Conservation (phyloP, 768 basidiomycete genomes). For the Guyanaporus albipodus region DNA sequence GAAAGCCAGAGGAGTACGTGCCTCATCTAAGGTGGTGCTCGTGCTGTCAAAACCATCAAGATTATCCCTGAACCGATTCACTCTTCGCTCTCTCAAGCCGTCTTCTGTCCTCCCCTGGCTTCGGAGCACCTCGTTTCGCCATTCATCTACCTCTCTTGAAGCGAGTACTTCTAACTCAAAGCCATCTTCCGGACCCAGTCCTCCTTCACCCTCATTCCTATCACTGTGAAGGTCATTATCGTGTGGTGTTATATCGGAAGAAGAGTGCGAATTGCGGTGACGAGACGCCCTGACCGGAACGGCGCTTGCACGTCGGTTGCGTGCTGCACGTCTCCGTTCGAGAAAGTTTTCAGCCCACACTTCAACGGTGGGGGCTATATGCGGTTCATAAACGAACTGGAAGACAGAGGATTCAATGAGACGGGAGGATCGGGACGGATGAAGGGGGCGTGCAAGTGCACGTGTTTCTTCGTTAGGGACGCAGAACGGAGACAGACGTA, state of each 20-base stretch:
- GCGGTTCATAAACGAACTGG: constrained; percentile 68
- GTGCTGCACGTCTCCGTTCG: constrained; percentile 26
- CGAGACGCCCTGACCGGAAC: constrained; percentile 19
- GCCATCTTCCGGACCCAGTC: constrained; percentile 19
- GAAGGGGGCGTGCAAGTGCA: constrained; percentile 18
- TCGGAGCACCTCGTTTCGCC: constrained; percentile 44
- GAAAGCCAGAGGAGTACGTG: constrained; percentile 19
- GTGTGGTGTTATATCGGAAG: constrained; percentile 8
- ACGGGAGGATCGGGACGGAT: neutral
- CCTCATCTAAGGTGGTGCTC: constrained; percentile 46
- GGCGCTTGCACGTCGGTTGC: constrained; percentile 24
- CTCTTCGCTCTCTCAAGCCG: constrained; percentile 10
- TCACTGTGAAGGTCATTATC: constrained; percentile 6
- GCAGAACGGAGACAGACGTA: constrained; percentile 24
- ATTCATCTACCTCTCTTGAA: constrained; percentile 48
- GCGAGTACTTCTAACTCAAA: constrained; percentile 54
- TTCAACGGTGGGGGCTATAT: constrained; percentile 60
- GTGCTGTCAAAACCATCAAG: constrained; percentile 20
- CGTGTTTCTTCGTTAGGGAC: constrained; percentile 7
- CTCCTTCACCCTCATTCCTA: neutral
- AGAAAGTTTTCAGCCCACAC: constrained; percentile 36
- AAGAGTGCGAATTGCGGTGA: constrained; percentile 10
- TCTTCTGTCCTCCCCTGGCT: constrained; percentile 16
- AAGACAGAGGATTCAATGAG: neutral
- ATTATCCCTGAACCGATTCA: neutral